These are phyloP conservation scores for Vigna hirtella DNA, from an alignment of 306 rosid species.

Conservation along the genomic window DNA sequence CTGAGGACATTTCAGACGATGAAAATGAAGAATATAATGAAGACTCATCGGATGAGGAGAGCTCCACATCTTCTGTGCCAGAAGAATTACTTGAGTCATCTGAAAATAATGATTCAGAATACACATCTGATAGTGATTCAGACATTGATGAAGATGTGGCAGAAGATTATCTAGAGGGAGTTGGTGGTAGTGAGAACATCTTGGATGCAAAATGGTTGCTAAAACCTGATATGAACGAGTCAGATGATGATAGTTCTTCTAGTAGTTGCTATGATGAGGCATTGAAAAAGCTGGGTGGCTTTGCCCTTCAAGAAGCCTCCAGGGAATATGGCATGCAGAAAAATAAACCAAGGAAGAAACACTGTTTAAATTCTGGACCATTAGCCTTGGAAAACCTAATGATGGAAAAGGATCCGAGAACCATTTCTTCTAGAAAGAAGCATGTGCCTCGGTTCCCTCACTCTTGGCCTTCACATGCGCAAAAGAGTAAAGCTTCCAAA, in stretches of 20 bases:
- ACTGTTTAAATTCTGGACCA: conserved; percentile 46
- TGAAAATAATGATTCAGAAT: conserved; percentile 68
- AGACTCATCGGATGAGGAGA: conserved; percentile 56
- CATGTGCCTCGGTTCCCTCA: conserved; percentile 59
- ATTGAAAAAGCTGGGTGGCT: conserved; percentile 73
- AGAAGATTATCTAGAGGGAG: conserved; percentile 85
- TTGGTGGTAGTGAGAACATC: conserved; percentile 81
- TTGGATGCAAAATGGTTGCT: conserved; percentile 80
- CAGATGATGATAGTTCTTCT: conserved; percentile 68
- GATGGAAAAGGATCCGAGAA: conserved; percentile 69
- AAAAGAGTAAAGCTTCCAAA: conserved; percentile 69
- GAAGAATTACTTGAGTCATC: conserved; percentile 60
- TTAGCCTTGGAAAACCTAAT: conserved; percentile 60
- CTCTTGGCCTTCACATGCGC: conserved; percentile 83
- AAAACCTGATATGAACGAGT: conserved; percentile 56
- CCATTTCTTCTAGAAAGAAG: conserved; percentile 63
- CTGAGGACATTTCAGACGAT: conserved; percentile 72
- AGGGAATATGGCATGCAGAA: conserved; percentile 72
- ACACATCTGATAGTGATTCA: conserved; percentile 70
- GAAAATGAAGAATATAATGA: conserved; percentile 61
- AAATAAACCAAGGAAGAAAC: conserved; percentile 57
- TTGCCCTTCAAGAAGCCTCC: conserved; percentile 85
- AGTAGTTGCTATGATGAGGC: conserved; percentile 65
- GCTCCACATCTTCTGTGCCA: conserved; percentile 48
- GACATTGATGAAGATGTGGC: conserved; percentile 89